These are phyloP conservation scores for Trichothecium roseum DNA, from an alignment of 2,329 filamentous ascomycete species.

Conservation along the genomic window DNA sequence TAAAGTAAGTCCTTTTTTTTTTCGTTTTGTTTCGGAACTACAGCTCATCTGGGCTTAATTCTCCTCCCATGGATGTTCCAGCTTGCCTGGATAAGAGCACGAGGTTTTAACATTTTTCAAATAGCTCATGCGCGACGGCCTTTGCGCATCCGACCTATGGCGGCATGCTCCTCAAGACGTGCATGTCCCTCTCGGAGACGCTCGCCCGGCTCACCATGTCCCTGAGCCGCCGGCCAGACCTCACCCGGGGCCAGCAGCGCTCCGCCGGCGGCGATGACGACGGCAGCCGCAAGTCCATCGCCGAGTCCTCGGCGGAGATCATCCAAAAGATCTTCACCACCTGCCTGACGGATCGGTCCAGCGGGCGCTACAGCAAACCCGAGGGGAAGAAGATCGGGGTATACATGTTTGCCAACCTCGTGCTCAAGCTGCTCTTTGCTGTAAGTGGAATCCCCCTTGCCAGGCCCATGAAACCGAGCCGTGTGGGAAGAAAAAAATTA, in stretches of 20 bases:
- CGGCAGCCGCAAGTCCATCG: conserved; percentile 65
- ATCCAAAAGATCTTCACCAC: conserved; percentile 87
- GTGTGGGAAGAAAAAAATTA: no score
- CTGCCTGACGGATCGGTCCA: conserved; percentile 72
- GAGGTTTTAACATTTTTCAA: no score
- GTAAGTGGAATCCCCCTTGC: conserved; percentile 32
- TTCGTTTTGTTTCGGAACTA: neutral
- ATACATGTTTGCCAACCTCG: conserved; percentile 86
- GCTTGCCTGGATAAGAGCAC: no score
- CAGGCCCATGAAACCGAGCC: no score
- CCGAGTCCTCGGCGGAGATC: conserved; percentile 79
- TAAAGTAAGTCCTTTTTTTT: conserved; percentile 49
- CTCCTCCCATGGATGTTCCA: no score
- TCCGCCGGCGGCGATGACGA: conserved; percentile 43
- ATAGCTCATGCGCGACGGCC: conserved; percentile 71
- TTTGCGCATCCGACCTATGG: conserved; percentile 72
- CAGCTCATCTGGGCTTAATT: neutral
- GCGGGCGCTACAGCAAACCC: conserved; percentile 54
- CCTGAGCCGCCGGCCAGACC: conserved; percentile 68
- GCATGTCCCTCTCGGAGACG: conserved; percentile 70
- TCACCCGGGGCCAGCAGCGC: conserved; percentile 50
- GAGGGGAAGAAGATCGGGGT: conserved; percentile 82
- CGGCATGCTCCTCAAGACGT: conserved; percentile 70
- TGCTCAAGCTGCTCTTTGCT: conserved; percentile 78
- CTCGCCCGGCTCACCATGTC: conserved; percentile 76